Conservation (phyloP, 352 stramenopile species). For the Phytopythium helicoides region DNA sequence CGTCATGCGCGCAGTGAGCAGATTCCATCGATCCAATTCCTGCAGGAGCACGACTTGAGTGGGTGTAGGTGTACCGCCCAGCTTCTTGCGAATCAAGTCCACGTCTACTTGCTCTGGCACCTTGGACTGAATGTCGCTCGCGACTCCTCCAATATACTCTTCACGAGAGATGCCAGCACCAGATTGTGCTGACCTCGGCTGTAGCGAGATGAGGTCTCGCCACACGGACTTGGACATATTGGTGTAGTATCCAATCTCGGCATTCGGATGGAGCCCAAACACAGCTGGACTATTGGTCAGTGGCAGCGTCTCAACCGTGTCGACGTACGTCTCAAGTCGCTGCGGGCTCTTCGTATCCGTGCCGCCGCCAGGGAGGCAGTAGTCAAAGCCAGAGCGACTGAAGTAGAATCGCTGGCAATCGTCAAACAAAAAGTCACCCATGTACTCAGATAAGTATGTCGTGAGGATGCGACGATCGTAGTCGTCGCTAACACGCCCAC, state of each 20-base stretch:
- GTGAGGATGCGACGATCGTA: conserved; percentile 95
- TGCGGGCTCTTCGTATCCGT: conserved; percentile 7
- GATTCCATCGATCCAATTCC: conserved; percentile 95
- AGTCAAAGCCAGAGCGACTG: conserved; percentile 92
- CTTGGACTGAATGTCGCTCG: conserved; percentile 90
- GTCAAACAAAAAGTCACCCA: conserved; percentile 97
- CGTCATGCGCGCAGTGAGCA: conserved; percentile 84
- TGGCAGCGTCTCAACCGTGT: conserved; percentile 88
- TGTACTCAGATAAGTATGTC: conserved; percentile 94
- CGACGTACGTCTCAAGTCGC: conserved; percentile 72
- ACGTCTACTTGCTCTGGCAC: conserved; percentile 89
- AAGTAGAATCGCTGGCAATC: conserved; percentile 94
- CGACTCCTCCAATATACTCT: conserved; percentile 89
- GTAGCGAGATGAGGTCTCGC: conserved; percentile 91
- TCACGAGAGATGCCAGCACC: conserved; percentile 87
- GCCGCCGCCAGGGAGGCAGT: conserved; percentile 66
- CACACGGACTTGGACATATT: conserved; percentile 95
- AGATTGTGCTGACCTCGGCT: conserved; percentile 81
- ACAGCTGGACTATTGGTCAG: conserved; percentile 94
- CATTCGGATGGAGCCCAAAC: conserved; percentile 95
- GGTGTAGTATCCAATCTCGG: conserved; percentile 96
- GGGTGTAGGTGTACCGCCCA: conserved; percentile 72
- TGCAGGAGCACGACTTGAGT: conserved; percentile 94
- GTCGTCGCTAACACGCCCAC: conserved; percentile 94
- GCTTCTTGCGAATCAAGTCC: conserved; percentile 80